Base-by-base conservation (phyloP, 164 flowering plant species). In the Piper longum region DNA sequence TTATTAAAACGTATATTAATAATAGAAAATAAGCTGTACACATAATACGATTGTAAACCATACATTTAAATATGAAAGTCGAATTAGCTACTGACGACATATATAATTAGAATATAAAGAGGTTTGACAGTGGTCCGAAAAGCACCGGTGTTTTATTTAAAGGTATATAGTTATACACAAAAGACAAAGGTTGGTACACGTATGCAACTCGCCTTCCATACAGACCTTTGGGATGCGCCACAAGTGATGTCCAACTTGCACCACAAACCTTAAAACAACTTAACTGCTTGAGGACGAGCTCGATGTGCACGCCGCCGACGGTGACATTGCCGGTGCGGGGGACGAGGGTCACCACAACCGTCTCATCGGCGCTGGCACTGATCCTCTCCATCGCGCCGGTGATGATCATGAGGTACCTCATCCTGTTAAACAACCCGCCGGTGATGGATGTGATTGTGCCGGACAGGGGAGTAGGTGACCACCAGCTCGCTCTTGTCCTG, bases 301-400 rank as follows among this genome's bases (percentile, higher is more conserved):
- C 59, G 9, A 63, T 54, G 18, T n/a, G 59, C 17, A 63, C 45
- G 12, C 66, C 59, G 13, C 66, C 66, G 17, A 63, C 58, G 8
- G 19, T 14, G 14, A 63, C 59, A 0, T 52, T 19, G 14, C 66
- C 66, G 3, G n/a, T 16, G 17, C 48, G 66, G 7, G 66, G 59
- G 4, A 63, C 59, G 11, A 63, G 16, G 18, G 57, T 54, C 36
- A 63, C 66, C 8, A 55, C 66, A 3, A 63, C 8, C 14, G 54
- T 54, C 9, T 4, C 59, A 3, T 13, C 41, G 4, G 43, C 66
- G 3, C 41, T 59, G 36, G 66, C 66, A 2, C 56, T 19, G 0
- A 63, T 14, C n/a, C 41, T 40, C 0, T 63, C 66, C 7, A 63
- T 9, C 59, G 55, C 14, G n/a, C 48, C 14, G 14, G 57, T 54